These are phyloP conservation scores for Penicillium samsonianum DNA, from an alignment of 495 filamentous ascomycete genomes.

Conservation along the genomic window DNA sequence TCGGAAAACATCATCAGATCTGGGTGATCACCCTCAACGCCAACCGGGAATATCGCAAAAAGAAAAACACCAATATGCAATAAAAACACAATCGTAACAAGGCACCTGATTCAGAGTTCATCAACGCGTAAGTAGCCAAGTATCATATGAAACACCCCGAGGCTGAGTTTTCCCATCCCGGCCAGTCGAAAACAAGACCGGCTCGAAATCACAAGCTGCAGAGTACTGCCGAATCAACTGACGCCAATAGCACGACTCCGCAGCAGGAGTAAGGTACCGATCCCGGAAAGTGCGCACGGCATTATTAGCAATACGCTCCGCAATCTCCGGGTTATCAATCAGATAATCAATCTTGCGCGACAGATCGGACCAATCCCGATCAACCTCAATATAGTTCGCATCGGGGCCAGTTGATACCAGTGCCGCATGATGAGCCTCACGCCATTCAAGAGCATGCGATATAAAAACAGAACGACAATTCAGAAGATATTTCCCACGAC, in stretches of 20 bases:
- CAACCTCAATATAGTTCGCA: constrained; percentile 62
- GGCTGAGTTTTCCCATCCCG: constrained; percentile 33
- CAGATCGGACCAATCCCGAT: constrained; percentile 56
- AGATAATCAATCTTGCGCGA: constrained; percentile 53
- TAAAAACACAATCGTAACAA: background rate
- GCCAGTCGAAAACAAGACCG: constrained; percentile 30
- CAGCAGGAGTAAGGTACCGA: constrained; percentile 61
- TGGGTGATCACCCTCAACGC: constrained; percentile 7
- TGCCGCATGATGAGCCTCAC: constrained; percentile 43
- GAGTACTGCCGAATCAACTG: constrained; percentile 52
- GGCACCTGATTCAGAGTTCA: background rate
- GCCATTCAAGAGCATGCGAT: constrained; percentile 43
- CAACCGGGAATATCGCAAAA: constrained; percentile 3
- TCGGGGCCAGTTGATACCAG: constrained; percentile 49
- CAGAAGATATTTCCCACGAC: constrained; percentile 59
- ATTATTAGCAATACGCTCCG: constrained; percentile 58
- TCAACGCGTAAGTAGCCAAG: constrained; percentile 39
- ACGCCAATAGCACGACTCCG: constrained; percentile 63
- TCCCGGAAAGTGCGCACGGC: constrained; percentile 55
- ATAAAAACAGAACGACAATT: constrained; percentile 62
- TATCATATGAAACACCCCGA: constrained; percentile 42
- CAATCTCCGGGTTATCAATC: constrained; percentile 48
- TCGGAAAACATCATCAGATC: background rate
- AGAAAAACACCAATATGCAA: constrained; percentile 6
- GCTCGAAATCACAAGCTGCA: constrained; percentile 45